Evolutionary conservation across 176 grass and related monocot species (phyloP), one percentile per base, ranked within the genome.

Genomic region (Lolium rigidum): DNA sequence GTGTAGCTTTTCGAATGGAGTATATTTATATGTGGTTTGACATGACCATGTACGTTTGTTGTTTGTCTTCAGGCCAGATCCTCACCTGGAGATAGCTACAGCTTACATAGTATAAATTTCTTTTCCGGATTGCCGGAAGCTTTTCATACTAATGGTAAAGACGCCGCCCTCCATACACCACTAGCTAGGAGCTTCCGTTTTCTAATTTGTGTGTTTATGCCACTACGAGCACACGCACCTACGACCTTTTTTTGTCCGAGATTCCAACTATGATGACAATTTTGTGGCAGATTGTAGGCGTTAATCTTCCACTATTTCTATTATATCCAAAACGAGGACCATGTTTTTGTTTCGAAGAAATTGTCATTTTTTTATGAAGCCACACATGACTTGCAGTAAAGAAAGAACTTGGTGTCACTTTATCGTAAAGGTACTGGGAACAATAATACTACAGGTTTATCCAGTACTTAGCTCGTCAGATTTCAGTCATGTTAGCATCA

Each of bases 1-100:
- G 41, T 43, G 43, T 14, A 74, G 10, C 70, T 25, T 50, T 74
- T 74, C 25, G 11, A 15, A 25, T 49, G 44, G 13, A 44, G 11
- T 26, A 24, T 48, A 24, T 65, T 26, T 63, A 16, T 38, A 9
- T 25, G 12, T 74, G 43, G 12, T 21, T 26, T 74, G 11, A 25
- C 11, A 74, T 25, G 28, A 67, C 31, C 28, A 1, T 14, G 63
- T 15, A 48, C n/a, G 2, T 73, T 48, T 25, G 20, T 24, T 48
- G 20, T 48, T 26, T 49, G 69, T 49, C 46, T 5, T 43, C 20
- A 50, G 70, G 44, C 22, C 70, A 2, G 6, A 74, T 49, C 70
- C 44, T 13, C 78, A 64, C 78, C 78, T 80, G 78, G 41, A 18
- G 58, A 80, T 80, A 49, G 41, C 12, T 49, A 43, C 76, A 43